These are phyloP conservation scores for Diphasiastrum complanatum DNA, from an alignment of 83 land plant species.

Conservation along the genomic window DNA sequence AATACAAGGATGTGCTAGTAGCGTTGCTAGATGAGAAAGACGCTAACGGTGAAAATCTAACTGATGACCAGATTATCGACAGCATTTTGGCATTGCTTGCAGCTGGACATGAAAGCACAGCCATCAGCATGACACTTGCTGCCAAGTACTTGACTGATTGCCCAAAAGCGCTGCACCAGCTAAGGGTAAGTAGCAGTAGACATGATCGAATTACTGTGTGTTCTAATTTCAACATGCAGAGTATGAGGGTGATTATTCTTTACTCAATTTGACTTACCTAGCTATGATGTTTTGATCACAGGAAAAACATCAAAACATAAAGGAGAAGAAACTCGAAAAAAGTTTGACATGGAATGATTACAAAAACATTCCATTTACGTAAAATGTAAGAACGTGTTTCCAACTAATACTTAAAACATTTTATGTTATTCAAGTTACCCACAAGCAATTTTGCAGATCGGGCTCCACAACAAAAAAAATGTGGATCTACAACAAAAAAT, in stretches of 20 bases:
- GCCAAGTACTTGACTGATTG: constrained; percentile 67
- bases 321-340: constrained; percentile 23
- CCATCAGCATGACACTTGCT: constrained; percentile 72
- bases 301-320: constrained; percentile 60
- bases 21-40: constrained; percentile 45
- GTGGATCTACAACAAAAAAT: too few relatives aligned
- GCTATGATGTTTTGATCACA: constrained; percentile 7
- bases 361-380: constrained; percentile 70
- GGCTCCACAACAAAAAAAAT: too few relatives aligned
- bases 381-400: constrained; percentile 77
- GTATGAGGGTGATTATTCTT: background rate
- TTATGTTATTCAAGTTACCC: too few relatives aligned
- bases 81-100: constrained; percentile 56
- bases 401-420: too few relatives aligned
- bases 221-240: background rate
- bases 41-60: constrained; percentile 37
- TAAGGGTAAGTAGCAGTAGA: constrained; percentile 35
- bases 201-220: background rate
- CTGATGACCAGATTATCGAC: constrained; percentile 67
- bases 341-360: constrained; percentile 59
- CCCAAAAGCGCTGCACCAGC: constrained; percentile 48
- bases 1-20: constrained; percentile 42
- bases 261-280: background rate
- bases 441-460: too few relatives aligned
- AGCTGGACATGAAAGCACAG: constrained; percentile 75